A percentile compares a stretch with the other conserved stretches of the same genome.
Evolutionary conservation across 345 rosid genomes (phyloP).

Genomic region (Gossypium thurberi): DNA sequence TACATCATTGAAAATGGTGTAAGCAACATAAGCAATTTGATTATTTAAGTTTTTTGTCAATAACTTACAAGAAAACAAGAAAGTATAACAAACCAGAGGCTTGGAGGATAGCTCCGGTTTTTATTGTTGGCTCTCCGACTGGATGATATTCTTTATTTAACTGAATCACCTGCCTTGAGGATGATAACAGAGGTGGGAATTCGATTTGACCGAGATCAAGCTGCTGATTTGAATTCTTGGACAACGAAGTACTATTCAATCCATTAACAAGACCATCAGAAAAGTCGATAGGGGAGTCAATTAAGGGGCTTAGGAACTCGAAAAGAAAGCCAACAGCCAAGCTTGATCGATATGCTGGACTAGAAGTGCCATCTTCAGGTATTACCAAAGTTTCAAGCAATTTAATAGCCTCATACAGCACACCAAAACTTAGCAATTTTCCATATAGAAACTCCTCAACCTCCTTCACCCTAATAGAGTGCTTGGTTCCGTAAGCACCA

Average conservation of each 20-base stretch:
- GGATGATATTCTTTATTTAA: constrained; percentile 44
- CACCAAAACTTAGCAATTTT: constrained; percentile 38
- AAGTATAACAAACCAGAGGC: constrained; percentile 62
- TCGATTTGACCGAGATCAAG: constrained; percentile 11
- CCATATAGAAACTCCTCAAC: constrained; percentile 56
- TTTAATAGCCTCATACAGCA: constrained; percentile 50
- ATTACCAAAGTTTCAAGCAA: constrained; percentile 39
- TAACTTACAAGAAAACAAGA: too few species aligned
- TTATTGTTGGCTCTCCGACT: constrained; percentile 53
- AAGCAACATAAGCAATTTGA: constrained; percentile 4
- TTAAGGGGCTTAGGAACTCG: constrained; percentile 48
- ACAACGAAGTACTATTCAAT: not conserved
- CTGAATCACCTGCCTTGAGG: constrained; percentile 53
- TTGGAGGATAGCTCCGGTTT: constrained; percentile 62
- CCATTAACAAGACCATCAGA: constrained; percentile 12
- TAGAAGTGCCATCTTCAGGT: constrained; percentile 41
- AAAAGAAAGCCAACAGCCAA: constrained; percentile 70
- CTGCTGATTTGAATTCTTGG: constrained; percentile 9
- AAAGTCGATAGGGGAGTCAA: constrained; percentile 6
- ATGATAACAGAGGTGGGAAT: constrained; percentile 36
- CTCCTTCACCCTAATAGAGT: constrained; percentile 49
- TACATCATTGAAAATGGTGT: constrained; percentile 20
- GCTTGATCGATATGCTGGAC: constrained; percentile 55
- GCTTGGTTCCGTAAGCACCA: constrained; percentile 70
- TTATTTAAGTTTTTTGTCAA: not conserved